phyloP scores from a whole-genome alignment of 345 rosid genomes.

The Camelina sativa region DNA sequence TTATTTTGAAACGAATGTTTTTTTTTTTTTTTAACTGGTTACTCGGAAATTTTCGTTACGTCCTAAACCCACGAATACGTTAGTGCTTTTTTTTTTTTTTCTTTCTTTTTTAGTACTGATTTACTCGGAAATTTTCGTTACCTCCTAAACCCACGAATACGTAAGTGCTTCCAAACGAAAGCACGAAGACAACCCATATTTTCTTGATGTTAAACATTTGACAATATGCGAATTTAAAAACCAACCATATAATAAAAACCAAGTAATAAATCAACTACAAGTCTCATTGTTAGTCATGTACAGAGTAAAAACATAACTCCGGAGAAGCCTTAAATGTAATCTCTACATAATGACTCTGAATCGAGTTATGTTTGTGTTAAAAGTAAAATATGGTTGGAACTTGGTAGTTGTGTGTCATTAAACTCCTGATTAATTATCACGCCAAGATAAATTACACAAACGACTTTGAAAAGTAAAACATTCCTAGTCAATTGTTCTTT shows the following conservation, averaged over 20 bases:
- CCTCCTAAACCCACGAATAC: too few relatives aligned
- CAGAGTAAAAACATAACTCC: neutral
- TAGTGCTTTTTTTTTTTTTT: too few relatives aligned
- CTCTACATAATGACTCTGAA: neutral
- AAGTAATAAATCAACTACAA: neutral
- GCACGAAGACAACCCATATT: neutral
- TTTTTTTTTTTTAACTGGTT: neutral
- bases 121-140: too few relatives aligned
- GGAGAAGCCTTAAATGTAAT: neutral
- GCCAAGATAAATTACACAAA: neutral
- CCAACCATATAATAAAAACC: neutral
- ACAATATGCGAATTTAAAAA: neutral
- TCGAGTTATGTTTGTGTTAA: neutral
- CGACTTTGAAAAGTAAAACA: neutral
- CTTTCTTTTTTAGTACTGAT: too few relatives aligned
- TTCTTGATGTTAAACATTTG: neutral
- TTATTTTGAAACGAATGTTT: neutral
- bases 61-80: neutral
- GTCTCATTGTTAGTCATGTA: neutral
- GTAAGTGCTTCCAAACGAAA: neutral
- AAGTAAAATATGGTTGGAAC: neutral
- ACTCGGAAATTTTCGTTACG: neutral
- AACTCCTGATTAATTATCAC: neutral
- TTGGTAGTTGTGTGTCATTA: neutral
- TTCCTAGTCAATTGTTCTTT: neutral